Conservation (phyloP, 306 rosid genomes). For the Vigna unguiculata region DNA sequence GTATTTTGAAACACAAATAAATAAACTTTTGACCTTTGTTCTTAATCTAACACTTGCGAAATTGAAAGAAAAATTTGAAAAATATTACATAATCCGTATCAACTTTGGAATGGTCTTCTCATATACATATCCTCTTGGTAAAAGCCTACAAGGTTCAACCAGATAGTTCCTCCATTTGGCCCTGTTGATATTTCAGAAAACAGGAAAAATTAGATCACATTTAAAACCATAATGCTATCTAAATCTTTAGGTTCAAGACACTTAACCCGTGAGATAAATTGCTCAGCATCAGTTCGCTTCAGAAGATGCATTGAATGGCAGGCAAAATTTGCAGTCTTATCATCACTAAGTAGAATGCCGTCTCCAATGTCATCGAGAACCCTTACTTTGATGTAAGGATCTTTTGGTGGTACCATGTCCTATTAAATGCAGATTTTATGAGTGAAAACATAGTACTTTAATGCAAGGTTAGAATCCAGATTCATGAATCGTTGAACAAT, state of each 20-base stretch:
- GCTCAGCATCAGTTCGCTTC: slow-evolving; percentile 92
- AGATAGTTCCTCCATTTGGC: slow-evolving; percentile 90
- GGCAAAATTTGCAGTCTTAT: slow-evolving; percentile 79
- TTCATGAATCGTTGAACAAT: too few species aligned
- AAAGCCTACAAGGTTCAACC: slow-evolving; percentile 51
- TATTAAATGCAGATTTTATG: slow-evolving; percentile 50
- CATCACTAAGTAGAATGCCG: slow-evolving; percentile 77
- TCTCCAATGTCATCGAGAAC: slow-evolving; percentile 88
- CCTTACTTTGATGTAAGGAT: slow-evolving; percentile 91
- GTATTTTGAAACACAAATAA: not conserved
- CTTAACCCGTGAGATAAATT: slow-evolving; percentile 72
- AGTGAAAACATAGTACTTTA: slow-evolving; percentile 9
- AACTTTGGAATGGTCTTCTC: slow-evolving; percentile 1
- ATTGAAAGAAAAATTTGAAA: slow-evolving; percentile 12
- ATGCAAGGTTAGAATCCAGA: too few species aligned
- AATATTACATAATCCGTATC: not conserved
- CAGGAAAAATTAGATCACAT: slow-evolving; percentile 28
- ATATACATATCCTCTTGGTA: slow-evolving; percentile 26
- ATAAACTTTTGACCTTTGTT: not conserved
- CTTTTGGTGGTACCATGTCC: slow-evolving; percentile 99
- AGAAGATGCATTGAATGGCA: slow-evolving; percentile 91
- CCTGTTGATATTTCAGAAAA: slow-evolving; percentile 57
- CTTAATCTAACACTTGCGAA: slow-evolving; percentile 21
- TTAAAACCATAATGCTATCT: slow-evolving; percentile 8
- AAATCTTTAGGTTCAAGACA: slow-evolving; percentile 36